phyloP scores from a whole-genome alignment of 495 filamentous ascomycete species.

The Podospora bellae-mahoneyi region DNA sequence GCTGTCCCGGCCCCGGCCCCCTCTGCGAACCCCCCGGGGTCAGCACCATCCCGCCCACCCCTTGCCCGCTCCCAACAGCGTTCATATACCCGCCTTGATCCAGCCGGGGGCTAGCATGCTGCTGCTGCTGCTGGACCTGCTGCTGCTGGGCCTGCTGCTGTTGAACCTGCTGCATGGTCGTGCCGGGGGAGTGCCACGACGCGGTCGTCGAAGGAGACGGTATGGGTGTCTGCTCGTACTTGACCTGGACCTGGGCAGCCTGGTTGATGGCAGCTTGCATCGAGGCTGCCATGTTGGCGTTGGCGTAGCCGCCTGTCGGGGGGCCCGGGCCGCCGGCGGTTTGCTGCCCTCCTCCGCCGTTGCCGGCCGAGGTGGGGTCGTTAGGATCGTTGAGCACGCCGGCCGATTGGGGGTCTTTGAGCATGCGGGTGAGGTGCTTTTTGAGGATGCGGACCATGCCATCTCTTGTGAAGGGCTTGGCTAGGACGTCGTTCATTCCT shows the following conservation, averaged over 20 bases:
- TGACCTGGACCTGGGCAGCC: slow-evolving; percentile 50
- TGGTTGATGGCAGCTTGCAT: slow-evolving; percentile 25
- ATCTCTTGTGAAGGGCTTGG: slow-evolving; percentile 96
- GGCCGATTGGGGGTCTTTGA: slow-evolving; percentile 45
- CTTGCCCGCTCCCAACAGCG: slow-evolving; percentile 33
- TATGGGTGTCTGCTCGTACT: slow-evolving; percentile 79
- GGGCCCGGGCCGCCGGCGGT: slow-evolving; percentile 23
- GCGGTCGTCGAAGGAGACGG: slow-evolving; percentile 68
- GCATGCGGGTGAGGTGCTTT: slow-evolving; percentile 77
- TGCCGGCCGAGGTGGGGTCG: not conserved
- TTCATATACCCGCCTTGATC: slow-evolving; percentile 41
- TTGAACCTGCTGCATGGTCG: slow-evolving; percentile 40
- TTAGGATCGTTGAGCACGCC: slow-evolving; percentile 11
- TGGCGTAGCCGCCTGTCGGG: slow-evolving; percentile 22
- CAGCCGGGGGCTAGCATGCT: slow-evolving; percentile 59
- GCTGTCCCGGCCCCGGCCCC: not conserved
- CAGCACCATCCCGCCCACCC: slow-evolving; percentile 42
- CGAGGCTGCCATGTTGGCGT: slow-evolving; percentile 12
- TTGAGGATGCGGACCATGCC: slow-evolving; percentile 87
- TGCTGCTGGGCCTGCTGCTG: not conserved
- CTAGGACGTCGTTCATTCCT: slow-evolving; percentile 99
- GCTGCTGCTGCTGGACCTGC: too few relatives aligned
- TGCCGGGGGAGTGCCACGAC: slow-evolving; percentile 71
- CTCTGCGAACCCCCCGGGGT: slow-evolving; percentile 43
- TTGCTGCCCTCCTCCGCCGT: slow-evolving; percentile 13